phyloP scores from a whole-genome alignment of 352 stramenopile genomes.

The Pythium folliculosum region DNA sequence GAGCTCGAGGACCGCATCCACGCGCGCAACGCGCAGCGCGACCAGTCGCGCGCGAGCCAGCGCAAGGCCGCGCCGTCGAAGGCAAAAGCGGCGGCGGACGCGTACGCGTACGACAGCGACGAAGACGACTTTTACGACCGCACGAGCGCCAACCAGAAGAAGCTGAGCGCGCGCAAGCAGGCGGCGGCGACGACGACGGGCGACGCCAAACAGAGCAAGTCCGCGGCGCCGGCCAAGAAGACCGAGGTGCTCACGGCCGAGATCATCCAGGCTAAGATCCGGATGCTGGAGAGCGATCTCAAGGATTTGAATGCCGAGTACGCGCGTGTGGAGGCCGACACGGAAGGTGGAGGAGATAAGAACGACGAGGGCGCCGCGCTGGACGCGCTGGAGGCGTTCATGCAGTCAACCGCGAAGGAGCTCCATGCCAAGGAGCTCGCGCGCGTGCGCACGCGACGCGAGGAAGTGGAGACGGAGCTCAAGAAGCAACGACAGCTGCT shows the following conservation, averaged over 20 bases:
- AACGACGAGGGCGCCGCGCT: slow-evolving; percentile 28
- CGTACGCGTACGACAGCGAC: slow-evolving; percentile 65
- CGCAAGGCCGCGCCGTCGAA: too few relatives aligned
- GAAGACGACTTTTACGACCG: slow-evolving; percentile 84
- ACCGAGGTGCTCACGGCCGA: slow-evolving; percentile 52
- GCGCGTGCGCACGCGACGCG: slow-evolving; percentile 28
- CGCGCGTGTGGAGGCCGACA: slow-evolving; percentile 17
- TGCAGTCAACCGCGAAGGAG: slow-evolving; percentile 53
- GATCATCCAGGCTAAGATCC: slow-evolving; percentile 50
- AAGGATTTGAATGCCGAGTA: slow-evolving; percentile 33
- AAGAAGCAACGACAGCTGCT: slow-evolving; percentile 52
- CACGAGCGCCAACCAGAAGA: slow-evolving; percentile 59
- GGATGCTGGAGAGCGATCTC: slow-evolving; percentile 40
- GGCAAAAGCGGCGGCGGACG: background rate
- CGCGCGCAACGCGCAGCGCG: slow-evolving; percentile 50
- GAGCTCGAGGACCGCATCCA: slow-evolving; percentile 57
- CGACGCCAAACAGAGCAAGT: background rate
- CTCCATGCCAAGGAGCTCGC: slow-evolving; percentile 43
- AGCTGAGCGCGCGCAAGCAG: slow-evolving; percentile 35
- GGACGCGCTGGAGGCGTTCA: slow-evolving; percentile 71
- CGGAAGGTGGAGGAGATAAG: slow-evolving; percentile 25
- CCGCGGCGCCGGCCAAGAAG: too few relatives aligned
- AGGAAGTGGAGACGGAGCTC: slow-evolving; percentile 43
- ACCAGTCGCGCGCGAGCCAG: slow-evolving; percentile 28
- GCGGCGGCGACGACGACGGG: background rate